A percentile compares a stretch with the other conserved stretches of the same genome.
Evolutionary conservation across 805 yeast genomes (phyloP).

Genomic region (Wickerhamomyces canadensis): DNA sequence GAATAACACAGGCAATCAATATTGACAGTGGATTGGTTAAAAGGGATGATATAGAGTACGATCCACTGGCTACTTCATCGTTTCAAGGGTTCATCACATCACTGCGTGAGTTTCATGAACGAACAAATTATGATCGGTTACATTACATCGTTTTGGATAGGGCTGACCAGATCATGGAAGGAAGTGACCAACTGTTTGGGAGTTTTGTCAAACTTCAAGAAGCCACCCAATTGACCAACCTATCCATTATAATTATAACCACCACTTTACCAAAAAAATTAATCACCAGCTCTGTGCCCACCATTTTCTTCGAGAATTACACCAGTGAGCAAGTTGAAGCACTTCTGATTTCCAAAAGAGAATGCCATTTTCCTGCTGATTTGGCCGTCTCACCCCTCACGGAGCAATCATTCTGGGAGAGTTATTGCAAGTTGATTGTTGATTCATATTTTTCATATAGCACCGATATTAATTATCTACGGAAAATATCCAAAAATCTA

Average conservation of each 20-base stretch:
- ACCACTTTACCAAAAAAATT: constrained; percentile 13
- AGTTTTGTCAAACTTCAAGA: constrained; percentile 19
- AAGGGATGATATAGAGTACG: constrained; percentile 5
- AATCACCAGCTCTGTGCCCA: constrained; percentile 16
- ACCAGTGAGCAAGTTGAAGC: constrained; percentile 8
- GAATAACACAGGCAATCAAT: constrained; percentile 8
- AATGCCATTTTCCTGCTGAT: constrained; percentile 11
- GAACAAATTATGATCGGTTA: constrained; percentile 5
- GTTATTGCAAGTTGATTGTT: constrained; percentile 19
- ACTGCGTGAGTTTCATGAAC: constrained; percentile 9
- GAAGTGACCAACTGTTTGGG: constrained; percentile 9
- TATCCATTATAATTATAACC: constrained; percentile 18
- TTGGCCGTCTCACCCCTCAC: constrained; percentile 1
- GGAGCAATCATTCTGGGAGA: constrained; percentile 15
- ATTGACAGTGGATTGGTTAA: constrained; percentile 9
- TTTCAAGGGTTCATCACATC: constrained; percentile 20
- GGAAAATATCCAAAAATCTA: constrained; percentile 13
- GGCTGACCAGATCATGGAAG: constrained; percentile 22
- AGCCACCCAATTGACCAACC: constrained; percentile 9
- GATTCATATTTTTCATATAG: constrained; percentile 22
- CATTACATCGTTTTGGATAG: constrained; percentile 22
- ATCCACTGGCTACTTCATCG: constrained; percentile 9
- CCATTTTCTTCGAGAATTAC: constrained; percentile 16
- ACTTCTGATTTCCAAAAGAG: constrained; percentile 3
- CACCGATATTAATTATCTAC: constrained; percentile 13